Conservation (phyloP, 495 filamentous ascomycete species). For the Emericellopsis terricola region DNA sequence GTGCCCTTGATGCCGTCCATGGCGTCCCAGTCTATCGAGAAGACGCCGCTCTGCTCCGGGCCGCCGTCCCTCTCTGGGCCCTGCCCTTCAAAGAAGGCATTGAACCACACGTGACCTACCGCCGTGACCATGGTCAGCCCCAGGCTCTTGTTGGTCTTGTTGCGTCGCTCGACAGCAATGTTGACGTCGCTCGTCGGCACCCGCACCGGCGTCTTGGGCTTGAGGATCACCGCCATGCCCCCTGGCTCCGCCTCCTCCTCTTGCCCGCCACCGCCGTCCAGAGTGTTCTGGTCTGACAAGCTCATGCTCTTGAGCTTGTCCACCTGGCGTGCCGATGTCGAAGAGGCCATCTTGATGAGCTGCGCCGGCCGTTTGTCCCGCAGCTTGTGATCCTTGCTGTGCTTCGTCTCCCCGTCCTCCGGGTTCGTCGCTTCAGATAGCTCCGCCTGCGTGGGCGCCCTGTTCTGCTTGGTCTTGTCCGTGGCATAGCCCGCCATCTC, state of each 20-base stretch:
- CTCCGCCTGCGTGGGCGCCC: conserved; percentile 10
- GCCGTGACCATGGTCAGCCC: conserved; percentile 80
- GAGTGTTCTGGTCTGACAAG: neutral
- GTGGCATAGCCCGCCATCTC: conserved; percentile 32
- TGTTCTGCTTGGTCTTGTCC: conserved; percentile 9
- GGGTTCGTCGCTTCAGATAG: conserved; percentile 8
- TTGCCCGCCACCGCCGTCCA: neutral
- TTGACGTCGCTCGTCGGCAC: conserved; percentile 74
- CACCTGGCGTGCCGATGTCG: neutral
- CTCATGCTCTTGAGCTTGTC: neutral
- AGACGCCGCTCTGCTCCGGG: conserved; percentile 32
- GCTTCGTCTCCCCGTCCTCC: conserved; percentile 6
- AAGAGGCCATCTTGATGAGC: conserved; percentile 1
- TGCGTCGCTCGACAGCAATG: conserved; percentile 61
- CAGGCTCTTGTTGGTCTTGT: conserved; percentile 54
- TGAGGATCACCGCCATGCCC: conserved; percentile 57
- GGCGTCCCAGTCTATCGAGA: conserved; percentile 41
- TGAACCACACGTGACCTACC: conserved; percentile 93
- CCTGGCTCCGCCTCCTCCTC: conserved; percentile 20
- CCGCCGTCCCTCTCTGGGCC: conserved; percentile 37
- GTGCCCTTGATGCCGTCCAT: conserved; percentile 61
- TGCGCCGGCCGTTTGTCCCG: neutral
- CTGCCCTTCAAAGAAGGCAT: conserved; percentile 78
- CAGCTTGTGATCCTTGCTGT: neutral
- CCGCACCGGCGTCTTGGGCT: conserved; percentile 38